These are phyloP conservation scores for Raphanus hybrid DNA, from an alignment of 441 rosid genomes.

Conservation along the genomic window DNA sequence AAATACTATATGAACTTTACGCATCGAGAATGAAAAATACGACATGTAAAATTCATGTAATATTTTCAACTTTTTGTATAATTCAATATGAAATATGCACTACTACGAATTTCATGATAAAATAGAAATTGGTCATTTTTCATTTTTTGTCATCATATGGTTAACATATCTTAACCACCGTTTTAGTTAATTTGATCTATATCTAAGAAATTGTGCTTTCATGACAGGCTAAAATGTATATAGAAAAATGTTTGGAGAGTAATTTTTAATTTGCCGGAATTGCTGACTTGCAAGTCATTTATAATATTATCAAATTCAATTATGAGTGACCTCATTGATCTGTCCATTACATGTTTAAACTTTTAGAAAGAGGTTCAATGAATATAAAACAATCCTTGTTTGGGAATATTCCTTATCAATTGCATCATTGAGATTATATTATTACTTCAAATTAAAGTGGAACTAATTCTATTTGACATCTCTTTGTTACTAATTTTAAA, in stretches of 20 bases:
- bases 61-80: too few relatives aligned
- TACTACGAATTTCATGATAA: too few relatives aligned
- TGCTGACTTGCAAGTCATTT: conserved; percentile 35
- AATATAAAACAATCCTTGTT: conserved; percentile 36
- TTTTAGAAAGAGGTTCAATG: conserved; percentile 35
- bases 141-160: too few relatives aligned
- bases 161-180: too few relatives aligned
- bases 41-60: too few relatives aligned
- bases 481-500: conserved; percentile 22
- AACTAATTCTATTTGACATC: conserved; percentile 32
- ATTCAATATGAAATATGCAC: too few relatives aligned
- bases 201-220: not conserved
- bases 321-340: conserved; percentile 35
- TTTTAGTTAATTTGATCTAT: too few relatives aligned
- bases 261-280: conserved; percentile 29
- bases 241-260: not conserved
- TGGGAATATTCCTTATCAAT: conserved; percentile 38
- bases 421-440: conserved; percentile 32
- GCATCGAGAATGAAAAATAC: too few relatives aligned
- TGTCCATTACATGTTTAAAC: conserved; percentile 33
- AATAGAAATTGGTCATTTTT: too few relatives aligned
- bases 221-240: not conserved
- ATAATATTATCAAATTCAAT: conserved; percentile 22
- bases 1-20: too few relatives aligned
- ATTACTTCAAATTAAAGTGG: conserved; percentile 16